phyloP scores from a whole-genome alignment of 371 early-diverging fungal species.

The Zancudomyces culisetae region DNA sequence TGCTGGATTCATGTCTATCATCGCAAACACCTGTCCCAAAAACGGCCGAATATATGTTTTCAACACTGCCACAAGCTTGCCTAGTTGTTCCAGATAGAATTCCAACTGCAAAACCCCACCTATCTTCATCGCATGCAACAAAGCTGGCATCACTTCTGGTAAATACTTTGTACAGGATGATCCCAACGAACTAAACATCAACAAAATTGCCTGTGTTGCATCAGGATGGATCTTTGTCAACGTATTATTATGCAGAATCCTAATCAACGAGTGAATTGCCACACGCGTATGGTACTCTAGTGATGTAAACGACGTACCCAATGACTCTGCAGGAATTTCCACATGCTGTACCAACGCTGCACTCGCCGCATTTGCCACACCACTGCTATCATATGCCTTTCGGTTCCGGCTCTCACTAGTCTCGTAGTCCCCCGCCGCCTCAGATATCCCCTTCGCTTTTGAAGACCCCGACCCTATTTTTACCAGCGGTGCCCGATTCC shows the following conservation, averaged over 20 bases:
- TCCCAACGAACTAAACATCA: conserved; percentile 79
- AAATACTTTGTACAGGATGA: conserved; percentile 36
- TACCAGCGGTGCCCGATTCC: not conserved
- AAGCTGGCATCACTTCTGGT: conserved; percentile 24
- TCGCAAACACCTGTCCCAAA: conserved; percentile 28
- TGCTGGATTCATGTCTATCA: conserved; percentile 32
- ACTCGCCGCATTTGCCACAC: not conserved
- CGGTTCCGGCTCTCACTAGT: conserved; percentile 5
- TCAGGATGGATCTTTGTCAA: conserved; percentile 64
- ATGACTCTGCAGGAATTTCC: conserved; percentile 10
- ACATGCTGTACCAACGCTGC: conserved; percentile 5
- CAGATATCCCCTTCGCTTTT: not conserved
- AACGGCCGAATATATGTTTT: conserved; percentile 38
- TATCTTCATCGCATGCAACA: conserved; percentile 27
- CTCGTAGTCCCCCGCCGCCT: conserved; percentile 4
- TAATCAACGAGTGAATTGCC: conserved; percentile 74
- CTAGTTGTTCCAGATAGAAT: conserved; percentile 41
- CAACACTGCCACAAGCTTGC: conserved; percentile 33
- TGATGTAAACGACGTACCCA: conserved; percentile 21
- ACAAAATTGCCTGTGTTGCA: conserved; percentile 82
- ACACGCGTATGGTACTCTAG: conserved; percentile 78
- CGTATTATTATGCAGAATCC: conserved; percentile 68
- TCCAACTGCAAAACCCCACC: conserved; percentile 31
- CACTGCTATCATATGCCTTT: not conserved
- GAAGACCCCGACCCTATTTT: not conserved